Conservation (phyloP, 371 early-diverging fungal genomes). For the Fennellomyces sp. region DNA sequence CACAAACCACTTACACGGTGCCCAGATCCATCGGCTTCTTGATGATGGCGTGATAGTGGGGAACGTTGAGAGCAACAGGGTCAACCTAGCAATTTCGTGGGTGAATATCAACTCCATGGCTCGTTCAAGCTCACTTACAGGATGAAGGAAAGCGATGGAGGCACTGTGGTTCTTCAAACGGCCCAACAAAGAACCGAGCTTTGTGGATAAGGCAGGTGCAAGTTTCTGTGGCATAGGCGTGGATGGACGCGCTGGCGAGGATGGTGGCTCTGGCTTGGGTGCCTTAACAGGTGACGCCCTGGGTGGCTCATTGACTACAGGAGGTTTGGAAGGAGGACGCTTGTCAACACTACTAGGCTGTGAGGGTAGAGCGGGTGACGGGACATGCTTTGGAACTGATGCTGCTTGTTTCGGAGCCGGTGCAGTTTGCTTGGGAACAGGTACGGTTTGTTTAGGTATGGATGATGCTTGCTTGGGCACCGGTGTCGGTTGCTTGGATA, state of each 20-base stretch:
- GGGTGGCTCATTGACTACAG: too few relatives aligned
- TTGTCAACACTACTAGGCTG: too few relatives aligned
- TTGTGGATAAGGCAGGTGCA: slow-evolving; percentile 20
- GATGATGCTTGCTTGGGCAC: not conserved
- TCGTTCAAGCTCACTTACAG: slow-evolving; percentile 65
- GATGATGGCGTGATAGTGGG: slow-evolving; percentile 82
- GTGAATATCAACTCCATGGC: not conserved
- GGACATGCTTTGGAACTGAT: not conserved
- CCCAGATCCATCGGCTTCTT: slow-evolving; percentile 88
- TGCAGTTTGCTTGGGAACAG: not conserved
- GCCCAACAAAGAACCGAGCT: slow-evolving; percentile 33
- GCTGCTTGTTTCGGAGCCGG: not conserved
- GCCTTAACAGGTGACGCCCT: too few relatives aligned
- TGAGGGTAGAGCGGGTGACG: not conserved
- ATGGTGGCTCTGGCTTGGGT: not conserved
- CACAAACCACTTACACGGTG: slow-evolving; percentile 31
- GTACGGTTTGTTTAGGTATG: not conserved
- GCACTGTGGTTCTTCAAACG: slow-evolving; percentile 43
- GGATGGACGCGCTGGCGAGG: not conserved
- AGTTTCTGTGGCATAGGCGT: slow-evolving; percentile 14
- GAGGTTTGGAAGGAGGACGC: slow-evolving; percentile 1
- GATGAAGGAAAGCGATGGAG: slow-evolving; percentile 51
- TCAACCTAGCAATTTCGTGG: slow-evolving; percentile 55
- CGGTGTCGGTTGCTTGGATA: not conserved
- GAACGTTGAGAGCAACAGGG: slow-evolving; percentile 76